Evolutionary conservation across 2,329 filamentous ascomycete species (phyloP).

Genomic region (Trichophyton schoenleinii): DNA sequence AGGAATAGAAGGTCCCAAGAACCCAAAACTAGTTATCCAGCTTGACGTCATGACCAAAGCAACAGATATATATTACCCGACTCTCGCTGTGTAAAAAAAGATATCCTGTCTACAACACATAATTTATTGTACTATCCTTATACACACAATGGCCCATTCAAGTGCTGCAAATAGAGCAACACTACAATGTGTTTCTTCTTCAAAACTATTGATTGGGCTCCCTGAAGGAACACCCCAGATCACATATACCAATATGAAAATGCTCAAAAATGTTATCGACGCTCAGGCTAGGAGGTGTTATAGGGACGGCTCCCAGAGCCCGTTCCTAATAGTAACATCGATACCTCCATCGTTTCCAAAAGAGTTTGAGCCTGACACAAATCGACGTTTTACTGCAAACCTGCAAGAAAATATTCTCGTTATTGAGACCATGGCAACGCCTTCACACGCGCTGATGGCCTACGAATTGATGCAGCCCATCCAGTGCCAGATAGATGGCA

Average conservation of each 20-base stretch:
- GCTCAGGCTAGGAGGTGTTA: neutral
- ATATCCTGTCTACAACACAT: too few relatives aligned
- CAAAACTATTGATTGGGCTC: neutral
- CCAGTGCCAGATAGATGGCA: neutral
- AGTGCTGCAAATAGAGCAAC: neutral
- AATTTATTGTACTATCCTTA: too few relatives aligned
- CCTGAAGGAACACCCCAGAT: neutral
- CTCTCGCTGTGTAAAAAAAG: too few relatives aligned
- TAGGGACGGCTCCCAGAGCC: neutral
- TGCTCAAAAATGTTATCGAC: neutral
- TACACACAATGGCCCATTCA: too few relatives aligned
- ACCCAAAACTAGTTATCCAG: too few relatives aligned
- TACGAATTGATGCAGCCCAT: neutral
- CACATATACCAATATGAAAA: constrained; percentile 3
- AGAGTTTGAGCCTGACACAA: too few relatives aligned
- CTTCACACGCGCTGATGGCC: neutral
- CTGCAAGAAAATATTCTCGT: neutral
- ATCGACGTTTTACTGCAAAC: neutral
- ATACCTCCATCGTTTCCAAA: neutral
- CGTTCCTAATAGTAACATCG: neutral
- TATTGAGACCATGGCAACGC: neutral
- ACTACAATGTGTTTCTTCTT: neutral
- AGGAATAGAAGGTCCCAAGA: too few relatives aligned
- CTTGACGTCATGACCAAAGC: too few relatives aligned
- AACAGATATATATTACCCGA: too few relatives aligned